phyloP scores from a whole-genome alignment of 331 rosid genomes.

The Acacia concinna region DNA sequence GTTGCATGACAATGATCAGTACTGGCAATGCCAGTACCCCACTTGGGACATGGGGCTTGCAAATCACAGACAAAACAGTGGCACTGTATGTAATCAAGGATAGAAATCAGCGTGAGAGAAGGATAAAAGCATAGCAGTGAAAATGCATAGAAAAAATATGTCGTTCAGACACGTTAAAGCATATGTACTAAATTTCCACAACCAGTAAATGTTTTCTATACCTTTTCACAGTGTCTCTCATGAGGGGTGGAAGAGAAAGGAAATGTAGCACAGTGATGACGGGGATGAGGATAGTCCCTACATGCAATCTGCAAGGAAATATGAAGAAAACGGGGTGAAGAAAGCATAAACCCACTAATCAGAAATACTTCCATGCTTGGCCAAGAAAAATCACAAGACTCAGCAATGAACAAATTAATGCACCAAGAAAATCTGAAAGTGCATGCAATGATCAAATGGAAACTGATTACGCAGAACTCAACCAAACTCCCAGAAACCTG shows the following conservation, averaged over 20 bases:
- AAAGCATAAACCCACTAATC: constrained; percentile 16
- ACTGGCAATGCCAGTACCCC: constrained; percentile 52
- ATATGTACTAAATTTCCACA: background rate
- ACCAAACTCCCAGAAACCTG: background rate
- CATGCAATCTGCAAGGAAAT: constrained; percentile 73
- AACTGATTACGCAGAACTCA: background rate
- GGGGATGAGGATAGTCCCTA: constrained; percentile 88
- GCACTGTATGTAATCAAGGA: constrained; percentile 56
- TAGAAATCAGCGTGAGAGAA: constrained; percentile 19
- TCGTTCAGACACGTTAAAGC: background rate
- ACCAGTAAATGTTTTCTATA: constrained; percentile 28
- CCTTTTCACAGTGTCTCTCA: constrained; percentile 58
- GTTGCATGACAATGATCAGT: constrained; percentile 81
- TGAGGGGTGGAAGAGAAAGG: constrained; percentile 63
- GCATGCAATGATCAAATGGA: background rate
- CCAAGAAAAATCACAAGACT: background rate
- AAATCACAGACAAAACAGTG: constrained; percentile 84
- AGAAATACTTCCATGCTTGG: background rate
- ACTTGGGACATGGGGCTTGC: constrained; percentile 62
- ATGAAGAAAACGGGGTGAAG: background rate
- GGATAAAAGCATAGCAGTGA: constrained; percentile 11
- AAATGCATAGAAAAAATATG: background rate
- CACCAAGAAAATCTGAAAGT: background rate
- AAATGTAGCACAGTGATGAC: constrained; percentile 74
- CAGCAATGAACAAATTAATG: background rate